Base-by-base conservation (phyloP, 2,329 filamentous ascomycete species). In the Penicillium expansum region DNA sequence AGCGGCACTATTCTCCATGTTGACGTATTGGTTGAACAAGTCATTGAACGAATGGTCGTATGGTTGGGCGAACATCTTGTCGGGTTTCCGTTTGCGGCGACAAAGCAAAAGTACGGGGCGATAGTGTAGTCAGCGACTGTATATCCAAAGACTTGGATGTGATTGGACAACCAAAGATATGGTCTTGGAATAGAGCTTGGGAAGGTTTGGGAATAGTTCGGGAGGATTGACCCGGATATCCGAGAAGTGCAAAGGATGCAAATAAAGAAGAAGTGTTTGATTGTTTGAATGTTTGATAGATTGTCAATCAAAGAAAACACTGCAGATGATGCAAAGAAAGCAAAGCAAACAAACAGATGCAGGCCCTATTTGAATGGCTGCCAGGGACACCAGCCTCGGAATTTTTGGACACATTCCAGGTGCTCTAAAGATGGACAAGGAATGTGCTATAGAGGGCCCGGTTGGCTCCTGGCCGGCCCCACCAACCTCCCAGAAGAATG, bases 21-120 rank as follows among this genome's bases (percentile, higher is more conserved):
- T 80, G 71, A 86, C 78, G 69, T 84, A 86, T 70, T 86, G 80
- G 67, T 85, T 83, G 77, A 88, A 86, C 72, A 87, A 78, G 70
- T 83, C 82, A 73, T 82, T 82, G 72, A 80, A 80, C 58, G 83
- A 77, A 69, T 85, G 83, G 59, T 80, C 75, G 49, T 74, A 75
- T 53, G 67, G 67, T 62, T 77, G 73, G 58, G 74, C 73, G 63
- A 81, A 78, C 76, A 80, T 80, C 55, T 81, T 79, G 66, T 74
- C 71, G 58, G 77, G 81, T 76, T 69, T 74, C 71, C 62, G 79
- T 74, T 74, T 71, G 69, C 67, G 67, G 69, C 65, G 63, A 71
- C 53, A 57, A 47, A 20, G 27, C 47, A 27, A 22, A 52, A 42
- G 27, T n/a, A 35, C 38, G 39, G 39, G 35, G 14, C 24, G 13